A percentile compares a stretch with the other conserved stretches of the same genome.
phyloP scores from a whole-genome alignment of 1,139 yeast species.

The Hyphopichia buzzinii region DNA sequence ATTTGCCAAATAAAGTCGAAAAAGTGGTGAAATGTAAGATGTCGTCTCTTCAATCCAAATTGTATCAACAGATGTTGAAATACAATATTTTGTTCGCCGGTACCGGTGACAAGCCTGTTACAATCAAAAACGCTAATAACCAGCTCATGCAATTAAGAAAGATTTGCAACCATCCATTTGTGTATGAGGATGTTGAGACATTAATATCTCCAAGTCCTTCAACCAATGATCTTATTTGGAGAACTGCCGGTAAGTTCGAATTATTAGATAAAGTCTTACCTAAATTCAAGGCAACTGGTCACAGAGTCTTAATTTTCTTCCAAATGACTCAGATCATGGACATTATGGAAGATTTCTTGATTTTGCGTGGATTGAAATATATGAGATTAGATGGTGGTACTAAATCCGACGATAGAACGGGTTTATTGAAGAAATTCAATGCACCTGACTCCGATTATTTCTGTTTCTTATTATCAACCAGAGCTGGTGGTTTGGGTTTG shows the following conservation, averaged over 20 bases:
- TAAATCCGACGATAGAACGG: constrained; percentile 78
- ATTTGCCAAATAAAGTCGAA: constrained; percentile 92
- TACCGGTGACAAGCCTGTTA: constrained; percentile 44
- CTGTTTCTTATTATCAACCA: constrained; percentile 74
- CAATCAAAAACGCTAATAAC: constrained; percentile 83
- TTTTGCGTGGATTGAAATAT: constrained; percentile 63
- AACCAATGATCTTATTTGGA: constrained; percentile 73
- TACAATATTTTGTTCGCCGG: constrained; percentile 66
- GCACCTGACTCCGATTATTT: constrained; percentile 72
- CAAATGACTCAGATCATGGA: constrained; percentile 92
- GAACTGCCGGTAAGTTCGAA: constrained; percentile 77
- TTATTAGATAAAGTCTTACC: constrained; percentile 72
- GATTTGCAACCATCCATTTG: constrained; percentile 97
- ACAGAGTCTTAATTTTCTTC: constrained; percentile 75
- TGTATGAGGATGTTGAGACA: constrained; percentile 90
- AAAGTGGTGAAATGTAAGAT: constrained; percentile 92
- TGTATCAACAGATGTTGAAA: constrained; percentile 77
- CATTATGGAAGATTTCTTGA: constrained; percentile 80
- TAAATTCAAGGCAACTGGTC: constrained; percentile 72
- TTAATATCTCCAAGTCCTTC: constrained; percentile 73
- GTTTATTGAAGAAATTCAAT: constrained; percentile 65
- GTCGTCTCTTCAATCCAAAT: constrained; percentile 78
- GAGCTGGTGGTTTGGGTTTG: constrained; percentile 89
- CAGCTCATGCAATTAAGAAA: constrained; percentile 95
- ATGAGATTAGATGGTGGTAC: constrained; percentile 82